These are phyloP conservation scores for Linnemannia elongata DNA, from an alignment of 192 early-diverging fungal genomes.

Conservation along the genomic window DNA sequence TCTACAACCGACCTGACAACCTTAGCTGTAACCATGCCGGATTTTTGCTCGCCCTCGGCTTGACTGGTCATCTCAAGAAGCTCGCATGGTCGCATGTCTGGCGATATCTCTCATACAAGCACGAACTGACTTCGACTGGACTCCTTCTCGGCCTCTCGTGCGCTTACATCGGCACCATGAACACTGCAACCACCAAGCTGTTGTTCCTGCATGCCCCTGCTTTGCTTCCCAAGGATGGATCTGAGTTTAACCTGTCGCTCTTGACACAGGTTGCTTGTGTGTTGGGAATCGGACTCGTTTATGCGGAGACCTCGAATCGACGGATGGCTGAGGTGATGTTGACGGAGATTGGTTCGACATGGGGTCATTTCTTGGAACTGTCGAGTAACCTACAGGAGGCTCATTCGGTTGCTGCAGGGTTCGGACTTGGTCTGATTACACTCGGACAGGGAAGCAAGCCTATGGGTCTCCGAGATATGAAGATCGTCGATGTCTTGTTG, in stretches of 20 bases:
- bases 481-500: constrained; percentile 68
- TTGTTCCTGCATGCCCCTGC: constrained; percentile 84
- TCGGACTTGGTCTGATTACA: constrained; percentile 87
- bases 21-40: constrained; percentile 79
- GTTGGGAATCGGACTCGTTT: constrained; percentile 84
- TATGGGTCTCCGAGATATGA: constrained; percentile 66
- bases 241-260: constrained; percentile 73
- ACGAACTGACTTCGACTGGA: constrained; percentile 78
- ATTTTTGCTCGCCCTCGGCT: constrained; percentile 84
- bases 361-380: constrained; percentile 23
- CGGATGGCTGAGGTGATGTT: constrained; percentile 83
- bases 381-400: constrained; percentile 64
- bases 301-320: constrained; percentile 76
- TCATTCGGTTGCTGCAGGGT: constrained; percentile 84
- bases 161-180: constrained; percentile 76
- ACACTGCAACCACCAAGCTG: constrained; percentile 74
- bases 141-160: constrained; percentile 83
- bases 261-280: constrained; percentile 78
- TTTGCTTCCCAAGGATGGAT: constrained; percentile 70
- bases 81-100: constrained; percentile 73
- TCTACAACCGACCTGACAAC: constrained; percentile 73
- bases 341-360: constrained; percentile 67
- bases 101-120: constrained; percentile 75
- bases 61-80: constrained; percentile 80
- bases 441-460: constrained; percentile 73